These are phyloP conservation scores for Jatropha curcas DNA, from an alignment of 345 rosid species.

Conservation along the genomic window DNA sequence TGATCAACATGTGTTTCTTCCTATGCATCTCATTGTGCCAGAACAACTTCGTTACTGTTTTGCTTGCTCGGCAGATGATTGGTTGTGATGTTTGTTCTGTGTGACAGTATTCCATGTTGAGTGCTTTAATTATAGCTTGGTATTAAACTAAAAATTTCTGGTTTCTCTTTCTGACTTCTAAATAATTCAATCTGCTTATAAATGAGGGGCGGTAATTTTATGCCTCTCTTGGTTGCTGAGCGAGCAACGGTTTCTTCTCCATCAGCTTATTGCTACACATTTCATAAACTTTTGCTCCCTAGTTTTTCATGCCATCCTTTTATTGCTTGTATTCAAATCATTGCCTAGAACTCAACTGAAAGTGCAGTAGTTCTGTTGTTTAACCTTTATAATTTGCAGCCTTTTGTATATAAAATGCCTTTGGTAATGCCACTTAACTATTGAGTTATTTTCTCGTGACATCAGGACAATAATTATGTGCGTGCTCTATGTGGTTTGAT, in stretches of 20 bases:
- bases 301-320: neutral
- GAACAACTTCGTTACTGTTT: neutral
- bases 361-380: neutral
- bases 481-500: neutral
- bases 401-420: neutral
- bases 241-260: neutral
- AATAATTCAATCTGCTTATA: neutral
- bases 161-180: neutral
- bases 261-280: neutral
- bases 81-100: neutral
- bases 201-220: neutral
- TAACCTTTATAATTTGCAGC: neutral
- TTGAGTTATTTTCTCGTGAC: neutral
- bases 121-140: neutral
- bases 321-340: neutral
- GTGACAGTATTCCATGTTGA: neutral
- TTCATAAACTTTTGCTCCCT: neutral
- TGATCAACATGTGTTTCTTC: neutral
- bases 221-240: neutral
- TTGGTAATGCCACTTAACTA: neutral
- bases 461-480: neutral
- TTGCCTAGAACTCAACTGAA: neutral
- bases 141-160: neutral
- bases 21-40: neutral
- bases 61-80: neutral